These are phyloP conservation scores for Triglochin maritima DNA, from an alignment of 106 monocot genomes.

Conservation along the genomic window DNA sequence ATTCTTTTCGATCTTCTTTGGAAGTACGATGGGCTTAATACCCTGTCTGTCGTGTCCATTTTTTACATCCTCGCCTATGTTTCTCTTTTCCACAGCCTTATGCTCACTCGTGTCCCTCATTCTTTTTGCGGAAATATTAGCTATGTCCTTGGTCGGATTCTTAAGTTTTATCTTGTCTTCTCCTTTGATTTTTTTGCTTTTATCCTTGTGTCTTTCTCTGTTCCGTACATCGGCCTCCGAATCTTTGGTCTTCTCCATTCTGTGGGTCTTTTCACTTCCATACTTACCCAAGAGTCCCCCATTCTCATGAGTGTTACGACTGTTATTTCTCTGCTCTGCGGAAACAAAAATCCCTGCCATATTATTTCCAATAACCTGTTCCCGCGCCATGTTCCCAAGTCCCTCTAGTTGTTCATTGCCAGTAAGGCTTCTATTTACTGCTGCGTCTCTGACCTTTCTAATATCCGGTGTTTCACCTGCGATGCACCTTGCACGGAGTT, in stretches of 20 bases:
- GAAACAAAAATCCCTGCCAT: not conserved
- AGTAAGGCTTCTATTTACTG: not conserved
- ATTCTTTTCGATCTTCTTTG: slow-evolving; percentile 7
- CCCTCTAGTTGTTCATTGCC: not conserved
- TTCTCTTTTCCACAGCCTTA: slow-evolving; percentile 26
- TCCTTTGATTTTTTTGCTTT: slow-evolving; percentile 9
- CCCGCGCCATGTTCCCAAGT: not conserved
- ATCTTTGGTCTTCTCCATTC: slow-evolving; percentile 1
- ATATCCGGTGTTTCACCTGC: not conserved
- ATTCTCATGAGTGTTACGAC: too few relatives aligned
- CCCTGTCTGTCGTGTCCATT: slow-evolving; percentile 21
- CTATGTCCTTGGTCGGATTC: not conserved
- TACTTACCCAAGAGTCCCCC: not conserved
- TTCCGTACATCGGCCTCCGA: not conserved
- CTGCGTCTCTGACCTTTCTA: not conserved
- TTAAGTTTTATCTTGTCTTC: slow-evolving; percentile 16
- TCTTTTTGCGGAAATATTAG: not conserved
- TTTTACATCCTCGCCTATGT: slow-evolving; percentile 9
- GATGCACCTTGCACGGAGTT: not conserved
- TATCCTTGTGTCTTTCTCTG: slow-evolving; percentile 5
- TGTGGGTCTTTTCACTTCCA: not conserved
- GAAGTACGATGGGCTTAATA: slow-evolving; percentile 21
- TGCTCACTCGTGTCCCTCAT: slow-evolving; percentile 12
- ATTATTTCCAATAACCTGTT: slow-evolving; percentile 1
- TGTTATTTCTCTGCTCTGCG: not conserved